Base-by-base conservation (phyloP, 2,329 filamentous ascomycete genomes). In the Colletotrichum australisinense region DNA sequence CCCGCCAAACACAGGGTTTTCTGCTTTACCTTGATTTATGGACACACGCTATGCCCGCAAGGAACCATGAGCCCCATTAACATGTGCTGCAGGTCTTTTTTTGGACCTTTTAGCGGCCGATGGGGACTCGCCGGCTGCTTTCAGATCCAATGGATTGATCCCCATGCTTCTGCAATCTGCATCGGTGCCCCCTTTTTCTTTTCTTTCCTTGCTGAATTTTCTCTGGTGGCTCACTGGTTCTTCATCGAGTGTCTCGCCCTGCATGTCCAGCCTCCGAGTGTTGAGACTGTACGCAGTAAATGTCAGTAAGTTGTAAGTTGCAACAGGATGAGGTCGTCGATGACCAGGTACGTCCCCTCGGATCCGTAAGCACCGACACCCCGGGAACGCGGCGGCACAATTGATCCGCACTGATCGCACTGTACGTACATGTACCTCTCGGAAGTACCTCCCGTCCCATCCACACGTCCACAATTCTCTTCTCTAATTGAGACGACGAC, bases 31-130 rank as follows among this genome's bases (percentile, higher is more conserved):
- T 63, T 55, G 62, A 53, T 63, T 63, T 63, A 24, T 55, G 62
- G 62, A 22, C 11, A 30, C 28, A 42, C 38, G 38, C 38, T 42
- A 42, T 42, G 16, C 16, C 38, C 38, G 16, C 38, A 42, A 42
- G 38, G 38, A 42, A 24, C 32, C n/a, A 46, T 64, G 46, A 28
- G 49, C 28, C 30, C 62, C 62, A 63, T 53, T 49, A 12, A 26
- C 49, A 55, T 55, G 62, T 38, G 49, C 49, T 19, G 62, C 62
- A 63, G 56, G 38, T 65, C 68, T 76, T 73, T 67, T 73, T 67
- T 67, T 74, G 74, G 55, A 64, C 38, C 14, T 56, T 46, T 53
- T 56, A 72, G 63, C 53, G 63, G 62, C 67, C 42, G 67, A 66
- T 66, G 67, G 30, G 62, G 42, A 63, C 26, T 52, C 22, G 16